Percentiles rank a stretch among this genome's conserved stretches.
Evolutionary conservation across 768 basidiomycete species (phyloP).

Genomic region (Trametes villosa): DNA sequence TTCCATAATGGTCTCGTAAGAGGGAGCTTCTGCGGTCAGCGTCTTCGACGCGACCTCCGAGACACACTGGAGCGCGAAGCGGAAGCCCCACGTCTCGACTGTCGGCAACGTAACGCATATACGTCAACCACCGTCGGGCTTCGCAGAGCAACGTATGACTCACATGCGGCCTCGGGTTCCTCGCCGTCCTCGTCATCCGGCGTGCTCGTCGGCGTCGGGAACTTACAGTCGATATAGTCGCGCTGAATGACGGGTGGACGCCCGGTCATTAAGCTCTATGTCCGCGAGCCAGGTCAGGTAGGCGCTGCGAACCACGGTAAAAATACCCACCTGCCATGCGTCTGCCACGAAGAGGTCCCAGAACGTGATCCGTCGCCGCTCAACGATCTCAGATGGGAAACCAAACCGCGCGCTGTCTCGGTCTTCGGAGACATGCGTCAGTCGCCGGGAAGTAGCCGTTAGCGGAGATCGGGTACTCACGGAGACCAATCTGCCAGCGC

Average conservation of each 20-base stretch:
- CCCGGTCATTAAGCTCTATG: constrained; percentile 68
- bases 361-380: constrained; percentile 69
- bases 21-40: constrained; percentile 65
- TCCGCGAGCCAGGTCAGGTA: background rate
- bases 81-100: constrained; percentile 67
- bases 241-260: constrained; percentile 71
- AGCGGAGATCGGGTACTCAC: constrained; percentile 35
- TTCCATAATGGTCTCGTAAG: constrained; percentile 67
- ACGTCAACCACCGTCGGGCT: background rate
- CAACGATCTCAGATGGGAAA: constrained; percentile 62
- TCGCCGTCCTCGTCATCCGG: constrained; percentile 32
- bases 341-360: constrained; percentile 82
- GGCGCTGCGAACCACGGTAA: background rate
- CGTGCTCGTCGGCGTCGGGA: constrained; percentile 42
- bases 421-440: constrained; percentile 46
- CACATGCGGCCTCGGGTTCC: constrained; percentile 22
- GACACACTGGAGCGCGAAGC: constrained; percentile 68
- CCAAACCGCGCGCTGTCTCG: constrained; percentile 71
- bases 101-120: background rate
- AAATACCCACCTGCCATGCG: constrained; percentile 59
- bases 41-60: constrained; percentile 66
- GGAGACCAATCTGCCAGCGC: constrained; percentile 43
- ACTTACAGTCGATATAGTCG: constrained; percentile 69
- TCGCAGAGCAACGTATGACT: background rate
- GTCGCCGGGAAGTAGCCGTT: background rate